These are phyloP conservation scores for Venturia asperata DNA, from an alignment of 2,329 filamentous ascomycete species.

Conservation along the genomic window DNA sequence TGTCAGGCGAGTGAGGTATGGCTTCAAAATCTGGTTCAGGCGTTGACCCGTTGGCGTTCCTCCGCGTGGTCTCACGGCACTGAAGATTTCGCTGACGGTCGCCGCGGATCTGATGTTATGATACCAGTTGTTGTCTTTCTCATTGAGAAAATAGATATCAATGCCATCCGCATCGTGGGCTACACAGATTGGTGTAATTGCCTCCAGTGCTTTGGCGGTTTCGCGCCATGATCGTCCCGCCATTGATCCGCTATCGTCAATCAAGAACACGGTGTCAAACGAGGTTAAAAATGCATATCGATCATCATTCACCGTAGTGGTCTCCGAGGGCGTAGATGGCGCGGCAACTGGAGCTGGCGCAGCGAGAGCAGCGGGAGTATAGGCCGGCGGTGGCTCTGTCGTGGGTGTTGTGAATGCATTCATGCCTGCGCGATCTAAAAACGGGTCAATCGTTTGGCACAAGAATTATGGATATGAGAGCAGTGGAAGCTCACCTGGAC, in stretches of 20 bases:
- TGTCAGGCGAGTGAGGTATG: conserved; percentile 59
- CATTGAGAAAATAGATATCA: conserved; percentile 87
- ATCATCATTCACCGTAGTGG: conserved; percentile 44
- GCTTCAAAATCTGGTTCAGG: conserved; percentile 62
- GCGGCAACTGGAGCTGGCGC: conserved; percentile 26
- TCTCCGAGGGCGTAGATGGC: neutral
- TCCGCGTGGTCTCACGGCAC: conserved; percentile 54
- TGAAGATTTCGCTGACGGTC: conserved; percentile 63
- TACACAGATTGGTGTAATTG: conserved; percentile 77
- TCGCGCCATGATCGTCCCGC: conserved; percentile 67
- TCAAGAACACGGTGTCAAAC: conserved; percentile 85
- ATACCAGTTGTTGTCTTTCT: conserved; percentile 53
- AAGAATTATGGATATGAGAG: neutral
- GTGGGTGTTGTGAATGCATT: conserved; percentile 27
- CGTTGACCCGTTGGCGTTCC: conserved; percentile 69
- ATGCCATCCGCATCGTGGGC: conserved; percentile 74
- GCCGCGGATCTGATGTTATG: conserved; percentile 53
- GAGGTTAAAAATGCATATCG: conserved; percentile 65
- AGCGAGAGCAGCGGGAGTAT: conserved; percentile 29
- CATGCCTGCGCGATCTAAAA: conserved; percentile 27
- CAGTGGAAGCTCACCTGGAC: conserved; percentile 32
- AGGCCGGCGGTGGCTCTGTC: conserved; percentile 38
- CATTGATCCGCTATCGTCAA: conserved; percentile 93
- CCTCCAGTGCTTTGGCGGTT: conserved; percentile 59
- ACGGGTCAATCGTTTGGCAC: neutral